Base-by-base conservation (phyloP, 352 stramenopile species). In the Phytophthora pseudosyringae region DNA sequence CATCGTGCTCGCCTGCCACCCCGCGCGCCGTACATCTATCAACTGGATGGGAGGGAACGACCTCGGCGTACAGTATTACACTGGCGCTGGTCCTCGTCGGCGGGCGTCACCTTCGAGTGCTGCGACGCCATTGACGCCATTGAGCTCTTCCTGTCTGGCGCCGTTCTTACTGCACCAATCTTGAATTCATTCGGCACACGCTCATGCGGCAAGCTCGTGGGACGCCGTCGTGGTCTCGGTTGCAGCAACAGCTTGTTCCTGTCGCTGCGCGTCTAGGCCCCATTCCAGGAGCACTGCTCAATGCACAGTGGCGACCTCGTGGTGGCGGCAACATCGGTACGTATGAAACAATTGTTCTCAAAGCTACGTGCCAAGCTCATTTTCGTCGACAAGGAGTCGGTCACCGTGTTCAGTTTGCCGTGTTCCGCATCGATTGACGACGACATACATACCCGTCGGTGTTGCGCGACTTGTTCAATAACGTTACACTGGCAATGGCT, bases 1-100 rank as follows among this genome's bases (percentile, higher is more conserved):
- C 56, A 67, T 63, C 57, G 31, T 62, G 46, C 32, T 33, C 31
- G 25, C 16, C 28, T 43, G 18, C 28, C 40, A n/a, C 38, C 25
- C 47, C 29, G 63, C 41, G 45, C 31, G 58, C 58, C 45, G 58
- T 64, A 69, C 64, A 44, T 69, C 21, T 73, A 73, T 68, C 64
- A 69, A 55, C 11, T 60, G 51, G 59, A 73, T 64, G 64, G 51
- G 59, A 64, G 64, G 57, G 64, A 67, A 59, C 9, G 33, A 16
- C 16, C 35, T 61, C 43, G 29, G n/a, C 18, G 31, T 16, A n/a
- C n/a, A n/a, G n/a, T n/a, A 21, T 21, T 21, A 21, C 1, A 18
- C 31, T 41, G 29, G 16, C 32, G 44, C 21, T n/a, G 46, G 12
- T 9, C n/a, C 28, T 8, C 15, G 45, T 8, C 41, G 29, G n/a